Evolutionary conservation across 1,284 basidiomycete genomes (phyloP).

Genomic region (Apiotrichum montevideense): DNA sequence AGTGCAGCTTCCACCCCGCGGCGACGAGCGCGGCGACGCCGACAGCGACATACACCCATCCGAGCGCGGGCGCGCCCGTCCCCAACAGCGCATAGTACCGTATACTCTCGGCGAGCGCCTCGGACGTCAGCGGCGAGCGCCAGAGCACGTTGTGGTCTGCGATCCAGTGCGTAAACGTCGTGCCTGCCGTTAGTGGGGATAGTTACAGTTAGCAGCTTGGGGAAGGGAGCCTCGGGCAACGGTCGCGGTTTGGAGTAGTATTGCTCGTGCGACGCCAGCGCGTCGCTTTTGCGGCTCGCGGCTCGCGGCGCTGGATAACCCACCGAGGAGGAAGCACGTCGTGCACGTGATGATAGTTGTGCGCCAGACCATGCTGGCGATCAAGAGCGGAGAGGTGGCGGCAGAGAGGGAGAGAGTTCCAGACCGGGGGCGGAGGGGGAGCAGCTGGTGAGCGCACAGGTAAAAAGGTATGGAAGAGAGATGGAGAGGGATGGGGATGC

Average conservation of each 20-base stretch:
- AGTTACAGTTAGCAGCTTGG: no score
- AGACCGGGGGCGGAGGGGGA: no score
- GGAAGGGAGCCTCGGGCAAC: no score
- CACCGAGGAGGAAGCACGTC: slow-evolving; percentile 43
- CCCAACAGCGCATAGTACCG: slow-evolving; percentile 38
- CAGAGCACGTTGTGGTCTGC: slow-evolving; percentile 45
- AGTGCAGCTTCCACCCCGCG: slow-evolving; percentile 28
- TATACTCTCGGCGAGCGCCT: slow-evolving; percentile 33
- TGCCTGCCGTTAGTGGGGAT: slow-evolving; percentile 22
- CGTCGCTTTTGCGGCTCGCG: no score
- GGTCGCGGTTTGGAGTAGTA: background rate
- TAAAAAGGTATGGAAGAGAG: no score
- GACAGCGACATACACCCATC: slow-evolving; percentile 35
- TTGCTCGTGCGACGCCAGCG: background rate
- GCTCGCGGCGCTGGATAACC: slow-evolving; percentile 4
- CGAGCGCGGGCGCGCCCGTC: slow-evolving; percentile 25
- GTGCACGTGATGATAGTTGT: slow-evolving; percentile 37
- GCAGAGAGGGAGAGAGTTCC: no score
- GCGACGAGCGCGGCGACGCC: slow-evolving; percentile 26
- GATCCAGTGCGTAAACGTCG: slow-evolving; percentile 45
- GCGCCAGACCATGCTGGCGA: slow-evolving; percentile 37
- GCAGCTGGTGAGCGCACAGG: background rate
- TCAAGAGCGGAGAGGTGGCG: no score
- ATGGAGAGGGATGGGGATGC: no score
- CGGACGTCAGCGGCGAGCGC: slow-evolving; percentile 36